These are phyloP conservation scores for Maudiozyma humilis DNA, from an alignment of 1,139 yeast genomes.

Conservation along the genomic window DNA sequence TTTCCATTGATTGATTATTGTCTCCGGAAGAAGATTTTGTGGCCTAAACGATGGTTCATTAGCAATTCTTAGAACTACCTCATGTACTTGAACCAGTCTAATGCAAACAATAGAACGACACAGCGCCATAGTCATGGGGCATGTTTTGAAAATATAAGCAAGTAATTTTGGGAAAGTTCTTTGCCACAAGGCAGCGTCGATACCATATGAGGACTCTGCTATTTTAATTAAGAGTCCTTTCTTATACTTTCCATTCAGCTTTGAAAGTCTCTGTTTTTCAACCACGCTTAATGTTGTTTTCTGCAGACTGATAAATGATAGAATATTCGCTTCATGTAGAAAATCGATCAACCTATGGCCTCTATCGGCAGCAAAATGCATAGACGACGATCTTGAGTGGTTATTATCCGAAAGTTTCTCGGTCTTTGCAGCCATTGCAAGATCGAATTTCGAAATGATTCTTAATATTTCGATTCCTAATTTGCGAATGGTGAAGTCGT, in stretches of 20 bases:
- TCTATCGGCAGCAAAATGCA: constrained; percentile 65
- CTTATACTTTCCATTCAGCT: constrained; percentile 48
- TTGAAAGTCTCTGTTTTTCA: constrained; percentile 64
- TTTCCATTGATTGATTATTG: constrained; percentile 80
- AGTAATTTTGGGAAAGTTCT: constrained; percentile 73
- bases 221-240: constrained; percentile 60
- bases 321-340: constrained; percentile 60
- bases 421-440: constrained; percentile 55
- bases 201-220: constrained; percentile 89
- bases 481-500: constrained; percentile 66
- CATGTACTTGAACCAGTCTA: constrained; percentile 82
- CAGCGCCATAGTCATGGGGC: constrained; percentile 90
- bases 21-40: constrained; percentile 54
- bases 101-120: constrained; percentile 91
- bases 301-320: constrained; percentile 53
- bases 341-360: constrained; percentile 75
- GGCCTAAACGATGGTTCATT: constrained; percentile 34
- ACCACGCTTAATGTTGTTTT: constrained; percentile 62
- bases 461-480: constrained; percentile 67
- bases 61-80: constrained; percentile 57
- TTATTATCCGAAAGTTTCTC: constrained; percentile 21
- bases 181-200: constrained; percentile 93
- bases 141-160: constrained; percentile 62
- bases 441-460: constrained; percentile 77
- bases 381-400: constrained; percentile 53